phyloP scores from a whole-genome alignment of 306 rosid genomes.

The Alnus rubra region DNA sequence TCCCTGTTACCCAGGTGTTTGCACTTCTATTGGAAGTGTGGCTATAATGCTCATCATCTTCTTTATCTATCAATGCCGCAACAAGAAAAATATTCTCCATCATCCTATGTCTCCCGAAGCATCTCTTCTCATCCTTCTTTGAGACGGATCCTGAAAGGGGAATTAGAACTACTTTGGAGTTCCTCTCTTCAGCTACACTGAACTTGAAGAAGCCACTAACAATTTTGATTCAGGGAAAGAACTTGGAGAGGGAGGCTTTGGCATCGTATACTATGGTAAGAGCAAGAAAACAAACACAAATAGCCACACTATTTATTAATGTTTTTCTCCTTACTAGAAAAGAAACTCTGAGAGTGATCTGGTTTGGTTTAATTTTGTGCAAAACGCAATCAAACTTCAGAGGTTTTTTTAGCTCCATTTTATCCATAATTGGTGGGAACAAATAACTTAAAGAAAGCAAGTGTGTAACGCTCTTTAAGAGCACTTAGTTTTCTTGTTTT shows the following conservation, averaged over 20 bases:
- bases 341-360: too few species aligned
- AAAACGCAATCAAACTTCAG: too few species aligned
- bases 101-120: conserved; percentile 37
- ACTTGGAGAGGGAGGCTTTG: conserved; percentile 41
- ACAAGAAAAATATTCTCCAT: conserved; percentile 31
- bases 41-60: neutral
- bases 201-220: conserved; percentile 36
- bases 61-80: conserved; percentile 17
- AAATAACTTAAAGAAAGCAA: too few species aligned
- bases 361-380: too few species aligned
- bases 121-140: conserved; percentile 35
- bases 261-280: conserved; percentile 40
- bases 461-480: too few species aligned
- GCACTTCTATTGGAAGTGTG: neutral
- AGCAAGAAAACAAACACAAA: neutral
- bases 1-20: conserved; percentile 31
- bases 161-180: conserved; percentile 33
- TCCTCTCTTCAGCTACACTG: conserved; percentile 28
- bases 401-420: too few species aligned
- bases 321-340: too few species aligned
- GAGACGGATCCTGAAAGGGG: conserved; percentile 50
- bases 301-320: neutral
- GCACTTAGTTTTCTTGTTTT: too few species aligned
- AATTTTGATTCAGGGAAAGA: conserved; percentile 28
- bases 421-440: too few species aligned